Conservation (phyloP, 2,329 filamentous ascomycete genomes). For the Pyrenophora tritici-repentis region DNA sequence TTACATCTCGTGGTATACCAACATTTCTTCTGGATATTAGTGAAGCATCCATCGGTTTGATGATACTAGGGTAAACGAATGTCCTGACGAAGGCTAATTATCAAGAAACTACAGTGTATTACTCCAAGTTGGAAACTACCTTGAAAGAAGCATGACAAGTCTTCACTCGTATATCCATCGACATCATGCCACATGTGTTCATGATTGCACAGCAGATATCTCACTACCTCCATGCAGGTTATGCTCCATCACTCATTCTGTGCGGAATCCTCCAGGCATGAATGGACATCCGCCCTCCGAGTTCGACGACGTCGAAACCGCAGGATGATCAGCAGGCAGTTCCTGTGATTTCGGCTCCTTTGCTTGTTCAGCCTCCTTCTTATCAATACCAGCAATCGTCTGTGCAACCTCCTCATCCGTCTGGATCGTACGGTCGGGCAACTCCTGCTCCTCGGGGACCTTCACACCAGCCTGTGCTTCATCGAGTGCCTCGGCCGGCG, state of each 20-base stretch:
- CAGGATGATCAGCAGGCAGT: slow-evolving; percentile 15
- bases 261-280: slow-evolving; percentile 3
- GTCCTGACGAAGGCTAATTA: too few relatives aligned
- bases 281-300: slow-evolving; percentile 16
- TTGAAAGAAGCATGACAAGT: too few relatives aligned
- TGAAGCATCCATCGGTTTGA: too few relatives aligned
- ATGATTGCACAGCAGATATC: too few relatives aligned
- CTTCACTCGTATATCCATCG: too few relatives aligned
- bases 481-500: slow-evolving; percentile 35
- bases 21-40: too few relatives aligned
- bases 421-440: slow-evolving; percentile 20
- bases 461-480: slow-evolving; percentile 18
- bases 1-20: too few relatives aligned
- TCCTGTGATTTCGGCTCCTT: background rate
- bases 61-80: too few relatives aligned
- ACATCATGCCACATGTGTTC: too few relatives aligned
- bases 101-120: too few relatives aligned
- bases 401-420: slow-evolving; percentile 14
- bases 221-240: background rate
- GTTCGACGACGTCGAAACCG: slow-evolving; percentile 1
- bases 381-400: slow-evolving; percentile 13
- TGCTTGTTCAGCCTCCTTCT: slow-evolving; percentile 7
- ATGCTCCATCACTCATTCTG: background rate
- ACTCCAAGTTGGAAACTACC: too few relatives aligned
- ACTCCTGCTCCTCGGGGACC: slow-evolving; percentile 20